A percentile compares a stretch with the other conserved stretches of the same genome.
These are phyloP conservation scores for Dipodascus geniculatus DNA, from an alignment of 805 yeast species.

Conservation along the genomic window DNA sequence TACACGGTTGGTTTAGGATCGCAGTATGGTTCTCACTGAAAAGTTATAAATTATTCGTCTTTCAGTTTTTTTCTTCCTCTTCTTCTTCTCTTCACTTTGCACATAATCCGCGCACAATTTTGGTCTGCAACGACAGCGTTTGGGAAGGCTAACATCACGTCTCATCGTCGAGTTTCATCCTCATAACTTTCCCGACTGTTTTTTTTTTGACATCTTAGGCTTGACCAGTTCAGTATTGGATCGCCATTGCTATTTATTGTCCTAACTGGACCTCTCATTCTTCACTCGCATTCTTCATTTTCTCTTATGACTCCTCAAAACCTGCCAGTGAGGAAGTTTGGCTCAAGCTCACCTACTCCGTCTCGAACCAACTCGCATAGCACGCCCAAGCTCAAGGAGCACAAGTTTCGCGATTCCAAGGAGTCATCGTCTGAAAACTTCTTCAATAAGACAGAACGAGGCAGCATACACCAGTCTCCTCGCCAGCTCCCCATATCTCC, in stretches of 20 bases:
- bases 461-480: neutral
- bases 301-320: neutral
- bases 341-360: conserved; percentile 17
- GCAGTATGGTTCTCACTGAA: neutral
- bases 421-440: neutral
- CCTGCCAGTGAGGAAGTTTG: neutral
- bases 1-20: neutral
- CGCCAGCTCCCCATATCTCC: conserved; percentile 2
- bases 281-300: no score
- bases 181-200: neutral
- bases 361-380: conserved; percentile 8
- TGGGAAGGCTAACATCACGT: neutral
- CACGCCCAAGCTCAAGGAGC: neutral
- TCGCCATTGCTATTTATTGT: neutral
- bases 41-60: no score
- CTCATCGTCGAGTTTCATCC: neutral
- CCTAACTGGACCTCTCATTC: no score
- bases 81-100: neutral
- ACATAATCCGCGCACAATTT: neutral
- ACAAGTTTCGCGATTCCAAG: neutral
- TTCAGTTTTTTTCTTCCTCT: neutral
- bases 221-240: no score
- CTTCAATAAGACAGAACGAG: neutral
- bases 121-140: neutral
- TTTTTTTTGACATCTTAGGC: no score